phyloP scores from a whole-genome alignment of 2,329 filamentous ascomycete genomes.

The Fusarium sp. region DNA sequence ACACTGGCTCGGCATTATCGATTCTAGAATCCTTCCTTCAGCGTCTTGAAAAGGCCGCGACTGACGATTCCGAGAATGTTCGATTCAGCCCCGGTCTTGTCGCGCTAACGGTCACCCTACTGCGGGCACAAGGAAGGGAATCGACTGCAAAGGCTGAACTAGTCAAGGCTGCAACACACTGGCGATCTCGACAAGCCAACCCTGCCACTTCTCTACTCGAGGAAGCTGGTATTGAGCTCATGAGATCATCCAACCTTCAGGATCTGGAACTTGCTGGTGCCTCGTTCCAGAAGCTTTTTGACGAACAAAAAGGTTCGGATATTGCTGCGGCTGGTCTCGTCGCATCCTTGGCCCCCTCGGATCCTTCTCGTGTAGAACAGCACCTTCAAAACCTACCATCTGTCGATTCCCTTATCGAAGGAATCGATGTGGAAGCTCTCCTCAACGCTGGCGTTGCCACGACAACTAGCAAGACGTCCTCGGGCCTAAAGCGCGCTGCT shows the following conservation, averaged over 20 bases:
- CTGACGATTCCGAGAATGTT: constrained; percentile 68
- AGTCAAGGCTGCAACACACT: constrained; percentile 81
- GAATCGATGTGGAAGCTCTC: constrained; percentile 69
- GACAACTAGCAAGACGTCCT: constrained; percentile 50
- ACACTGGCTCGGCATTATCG: constrained; percentile 76
- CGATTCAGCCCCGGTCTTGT: constrained; percentile 87
- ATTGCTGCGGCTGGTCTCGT: constrained; percentile 84
- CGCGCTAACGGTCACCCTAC: constrained; percentile 80
- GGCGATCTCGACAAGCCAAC: constrained; percentile 67
- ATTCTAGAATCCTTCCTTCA: constrained; percentile 79
- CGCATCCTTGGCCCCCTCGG: constrained; percentile 75
- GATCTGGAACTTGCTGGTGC: constrained; percentile 76
- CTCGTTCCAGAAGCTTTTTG: constrained; percentile 79
- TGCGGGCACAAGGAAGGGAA: constrained; percentile 78
- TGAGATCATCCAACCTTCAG: constrained; percentile 74
- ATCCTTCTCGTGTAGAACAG: constrained; percentile 64
- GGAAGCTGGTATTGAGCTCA: constrained; percentile 83
- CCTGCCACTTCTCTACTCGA: constrained; percentile 72
- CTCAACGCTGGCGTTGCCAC: constrained; percentile 70
- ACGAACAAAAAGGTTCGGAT: constrained; percentile 71
- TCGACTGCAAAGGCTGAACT: constrained; percentile 76
- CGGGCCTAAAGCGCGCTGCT: constrained; percentile 60
- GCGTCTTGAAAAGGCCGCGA: constrained; percentile 70
- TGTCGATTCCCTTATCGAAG: constrained; percentile 67
- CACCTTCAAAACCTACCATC: constrained; percentile 67